Conservation (phyloP, 345 rosid genomes). For the Dipteronia dyeriana region DNA sequence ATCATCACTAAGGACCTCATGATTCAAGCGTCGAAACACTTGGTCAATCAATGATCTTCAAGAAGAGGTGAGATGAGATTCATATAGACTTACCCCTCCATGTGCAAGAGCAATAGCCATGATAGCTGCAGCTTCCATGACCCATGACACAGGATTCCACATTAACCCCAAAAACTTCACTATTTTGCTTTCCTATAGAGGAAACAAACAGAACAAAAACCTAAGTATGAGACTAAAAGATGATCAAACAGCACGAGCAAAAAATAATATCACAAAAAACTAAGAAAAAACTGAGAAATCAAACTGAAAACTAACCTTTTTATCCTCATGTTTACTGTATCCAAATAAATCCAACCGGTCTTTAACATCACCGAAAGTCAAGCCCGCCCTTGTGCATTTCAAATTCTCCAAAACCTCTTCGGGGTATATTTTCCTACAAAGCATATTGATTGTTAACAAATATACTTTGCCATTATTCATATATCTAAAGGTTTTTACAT, state of each 20-base stretch:
- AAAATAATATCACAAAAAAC: background rate
- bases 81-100: constrained; percentile 50
- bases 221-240: background rate
- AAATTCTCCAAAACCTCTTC: constrained; percentile 54
- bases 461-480: background rate
- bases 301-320: constrained; percentile 36
- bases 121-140: constrained; percentile 76
- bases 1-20: background rate
- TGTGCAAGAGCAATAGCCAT: constrained; percentile 70
- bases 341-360: constrained; percentile 56
- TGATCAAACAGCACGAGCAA: background rate
- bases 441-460: background rate
- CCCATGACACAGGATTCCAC: constrained; percentile 81
- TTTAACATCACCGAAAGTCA: constrained; percentile 36
- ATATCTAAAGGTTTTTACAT: too few species aligned
- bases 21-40: too few species aligned
- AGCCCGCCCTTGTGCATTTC: constrained; percentile 50
- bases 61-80: too few species aligned
- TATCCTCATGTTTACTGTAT: constrained; percentile 56
- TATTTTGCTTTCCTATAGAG: constrained; percentile 52
- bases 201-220: constrained; percentile 12
- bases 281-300: background rate
- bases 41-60: background rate
- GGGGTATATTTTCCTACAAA: constrained; percentile 50
- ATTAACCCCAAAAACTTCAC: constrained; percentile 60